Conservation (phyloP, 1,139 yeast genomes). For the Magnusiomyces fungicola region DNA sequence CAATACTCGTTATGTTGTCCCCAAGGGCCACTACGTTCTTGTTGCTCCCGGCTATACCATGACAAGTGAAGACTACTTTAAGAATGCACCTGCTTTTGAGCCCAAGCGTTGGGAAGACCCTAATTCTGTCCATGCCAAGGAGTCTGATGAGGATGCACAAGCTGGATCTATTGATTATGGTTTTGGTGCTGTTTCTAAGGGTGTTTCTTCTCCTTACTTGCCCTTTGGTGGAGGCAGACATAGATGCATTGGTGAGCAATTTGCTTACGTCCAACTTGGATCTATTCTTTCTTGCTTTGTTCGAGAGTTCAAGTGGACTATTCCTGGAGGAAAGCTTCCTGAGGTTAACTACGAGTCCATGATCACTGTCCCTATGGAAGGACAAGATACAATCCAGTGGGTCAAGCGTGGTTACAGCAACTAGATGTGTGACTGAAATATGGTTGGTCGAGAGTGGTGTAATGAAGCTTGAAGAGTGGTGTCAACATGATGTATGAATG, state of each 20-base stretch:
- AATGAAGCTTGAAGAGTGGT: too few relatives aligned
- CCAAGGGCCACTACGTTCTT: constrained; percentile 80
- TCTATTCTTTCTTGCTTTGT: constrained; percentile 71
- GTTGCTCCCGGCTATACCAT: constrained; percentile 93
- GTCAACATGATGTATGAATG: too few relatives aligned
- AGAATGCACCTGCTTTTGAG: constrained; percentile 55
- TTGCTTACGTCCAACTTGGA: constrained; percentile 92
- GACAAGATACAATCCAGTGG: constrained; percentile 76
- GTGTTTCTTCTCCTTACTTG: constrained; percentile 89
- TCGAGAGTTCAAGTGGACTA: constrained; percentile 70
- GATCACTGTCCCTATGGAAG: constrained; percentile 79
- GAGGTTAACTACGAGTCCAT: constrained; percentile 78
- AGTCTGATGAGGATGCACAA: constrained; percentile 28
- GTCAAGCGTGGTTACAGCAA: constrained; percentile 28
- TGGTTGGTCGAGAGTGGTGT: too few relatives aligned
- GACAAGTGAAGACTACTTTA: constrained; percentile 70
- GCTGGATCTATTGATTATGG: constrained; percentile 76
- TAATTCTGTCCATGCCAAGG: constrained; percentile 31
- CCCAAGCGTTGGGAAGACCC: constrained; percentile 80
- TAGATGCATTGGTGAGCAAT: constrained; percentile 98
- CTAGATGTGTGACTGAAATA: too few relatives aligned
- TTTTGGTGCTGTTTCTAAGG: constrained; percentile 91
- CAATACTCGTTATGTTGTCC: constrained; percentile 71
- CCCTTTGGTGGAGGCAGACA: constrained; percentile 99
- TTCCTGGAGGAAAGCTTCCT: constrained; percentile 58